Base-by-base conservation (phyloP, 331 rosid genomes). In the Malus hybrid region DNA sequence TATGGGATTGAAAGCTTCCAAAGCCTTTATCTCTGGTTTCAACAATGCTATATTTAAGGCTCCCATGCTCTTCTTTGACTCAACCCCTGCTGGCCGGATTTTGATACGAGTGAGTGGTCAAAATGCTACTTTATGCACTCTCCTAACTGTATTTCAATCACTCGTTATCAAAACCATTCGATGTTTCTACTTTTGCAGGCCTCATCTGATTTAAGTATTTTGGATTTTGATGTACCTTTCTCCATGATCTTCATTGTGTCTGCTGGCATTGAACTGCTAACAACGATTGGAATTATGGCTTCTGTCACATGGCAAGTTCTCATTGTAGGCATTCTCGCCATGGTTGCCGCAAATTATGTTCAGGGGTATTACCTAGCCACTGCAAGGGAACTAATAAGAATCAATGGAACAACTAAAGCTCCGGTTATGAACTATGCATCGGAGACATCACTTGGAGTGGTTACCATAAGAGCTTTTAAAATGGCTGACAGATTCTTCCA, bases 391-490 rank as follows among this genome's bases (percentile, higher is more conserved):
- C 77, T 93, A 42, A 81, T 85, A 34, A 82, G 97, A 72, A 91
- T 93, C 62, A 93, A 93, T 76, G 97, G 98, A 82, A 91, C 91
- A 54, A 91, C 97, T n/a, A 93, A 93, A 83, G 97, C 98, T 73
- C 98, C 98, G 20, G 83, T 89, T 10, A 86, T 90, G 90, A 93
- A 93, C 70, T 89, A 80, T 82, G 87, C 95, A 48, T 57, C 92
- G 1, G 97, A 93, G 89, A 91, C 97, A 69, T 84, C 97, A 42
- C 90, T 84, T 57, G 98, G 98, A 64, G 90, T 78, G 44, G 89
- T 91, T 66, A 91, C 98, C 27, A 67, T 91, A 29, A 83, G 98
- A 91, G 89, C 97, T 67, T 93, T 88, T 70, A 81, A 81, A 73
- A 83, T 85, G 82, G 84, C 4, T 5, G 92, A 84, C 39, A 80